Evolutionary conservation across 176 grass and related monocot species (phyloP).

Genomic region (Carex cristatella): DNA sequence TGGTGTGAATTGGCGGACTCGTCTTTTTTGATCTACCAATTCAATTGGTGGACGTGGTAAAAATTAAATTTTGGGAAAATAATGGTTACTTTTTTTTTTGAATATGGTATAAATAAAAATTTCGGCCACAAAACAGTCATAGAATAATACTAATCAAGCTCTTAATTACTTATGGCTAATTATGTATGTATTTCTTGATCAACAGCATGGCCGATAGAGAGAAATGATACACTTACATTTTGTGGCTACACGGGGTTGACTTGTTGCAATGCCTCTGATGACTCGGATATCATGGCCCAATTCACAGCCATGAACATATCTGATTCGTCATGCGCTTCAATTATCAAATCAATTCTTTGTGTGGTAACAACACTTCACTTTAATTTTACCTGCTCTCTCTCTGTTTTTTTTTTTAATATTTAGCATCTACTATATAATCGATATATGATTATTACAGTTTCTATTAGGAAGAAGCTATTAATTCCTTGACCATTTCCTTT

Average conservation of each 20-base stretch:
- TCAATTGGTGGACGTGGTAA: too few species aligned
- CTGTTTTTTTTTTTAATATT: background rate
- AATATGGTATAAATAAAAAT: too few species aligned
- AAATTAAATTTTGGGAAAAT: too few species aligned
- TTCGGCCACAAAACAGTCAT: too few species aligned
- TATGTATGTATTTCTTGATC: background rate
- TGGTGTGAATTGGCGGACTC: too few species aligned
- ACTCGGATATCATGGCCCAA: conserved; percentile 36
- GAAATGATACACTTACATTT: conserved; percentile 56
- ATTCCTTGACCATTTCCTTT: background rate
- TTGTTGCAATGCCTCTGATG: conserved; percentile 85
- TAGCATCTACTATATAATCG: background rate
- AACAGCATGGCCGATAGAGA: conserved; percentile 53
- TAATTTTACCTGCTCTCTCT: background rate
- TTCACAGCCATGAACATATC: conserved; percentile 80
- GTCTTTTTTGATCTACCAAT: too few species aligned
- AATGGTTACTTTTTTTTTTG: too few species aligned
- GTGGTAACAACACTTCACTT: conserved; percentile 32
- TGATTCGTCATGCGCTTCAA: conserved; percentile 49
- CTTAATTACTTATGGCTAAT: background rate
- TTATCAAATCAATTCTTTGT: conserved; percentile 70
- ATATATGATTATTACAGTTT: background rate
- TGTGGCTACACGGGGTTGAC: conserved; percentile 62
- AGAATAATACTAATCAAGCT: background rate
- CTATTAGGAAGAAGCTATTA: too few species aligned